phyloP scores from a whole-genome alignment of 2,329 filamentous ascomycete genomes.

The Pseudocercospora eumusae region DNA sequence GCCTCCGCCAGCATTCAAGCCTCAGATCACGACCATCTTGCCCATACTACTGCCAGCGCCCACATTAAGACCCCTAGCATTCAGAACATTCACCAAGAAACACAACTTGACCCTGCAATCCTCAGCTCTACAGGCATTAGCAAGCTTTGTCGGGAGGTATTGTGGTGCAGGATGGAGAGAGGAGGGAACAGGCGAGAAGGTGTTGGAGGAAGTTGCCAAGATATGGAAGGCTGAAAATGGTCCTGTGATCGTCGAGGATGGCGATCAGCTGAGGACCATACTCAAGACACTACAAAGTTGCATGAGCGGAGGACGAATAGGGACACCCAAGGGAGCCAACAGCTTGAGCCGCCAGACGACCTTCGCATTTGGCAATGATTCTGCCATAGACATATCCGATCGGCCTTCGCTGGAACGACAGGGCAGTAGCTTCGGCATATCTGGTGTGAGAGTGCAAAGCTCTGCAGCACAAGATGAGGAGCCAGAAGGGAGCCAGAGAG shows the following conservation, averaged over 20 bases:
- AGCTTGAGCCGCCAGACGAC: slow-evolving; percentile 63
- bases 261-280: slow-evolving; percentile 71
- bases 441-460: slow-evolving; percentile 51
- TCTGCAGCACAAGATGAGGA: slow-evolving; percentile 49
- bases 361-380: slow-evolving; percentile 59
- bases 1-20: slow-evolving; percentile 51
- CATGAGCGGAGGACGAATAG: slow-evolving; percentile 80
- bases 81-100: slow-evolving; percentile 95
- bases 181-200: slow-evolving; percentile 86
- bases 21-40: slow-evolving; percentile 66
- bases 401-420: slow-evolving; percentile 53
- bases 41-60: slow-evolving; percentile 87
- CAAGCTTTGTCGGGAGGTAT: slow-evolving; percentile 86
- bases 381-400: slow-evolving; percentile 26
- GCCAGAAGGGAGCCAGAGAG: slow-evolving; percentile 57
- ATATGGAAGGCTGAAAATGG: slow-evolving; percentile 89
- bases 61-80: slow-evolving; percentile 84
- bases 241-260: slow-evolving; percentile 86
- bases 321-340: slow-evolving; percentile 50
- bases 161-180: slow-evolving; percentile 97
- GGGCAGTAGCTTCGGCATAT: slow-evolving; percentile 64
- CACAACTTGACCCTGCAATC: slow-evolving; percentile 92
- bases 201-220: slow-evolving; percentile 87
- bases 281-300: slow-evolving; percentile 80
- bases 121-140: slow-evolving; percentile 78